Percentiles rank a stretch among this genome's conserved stretches.
Evolutionary conservation across 345 rosid species (phyloP).

Genomic region (Populus tremula): DNA sequence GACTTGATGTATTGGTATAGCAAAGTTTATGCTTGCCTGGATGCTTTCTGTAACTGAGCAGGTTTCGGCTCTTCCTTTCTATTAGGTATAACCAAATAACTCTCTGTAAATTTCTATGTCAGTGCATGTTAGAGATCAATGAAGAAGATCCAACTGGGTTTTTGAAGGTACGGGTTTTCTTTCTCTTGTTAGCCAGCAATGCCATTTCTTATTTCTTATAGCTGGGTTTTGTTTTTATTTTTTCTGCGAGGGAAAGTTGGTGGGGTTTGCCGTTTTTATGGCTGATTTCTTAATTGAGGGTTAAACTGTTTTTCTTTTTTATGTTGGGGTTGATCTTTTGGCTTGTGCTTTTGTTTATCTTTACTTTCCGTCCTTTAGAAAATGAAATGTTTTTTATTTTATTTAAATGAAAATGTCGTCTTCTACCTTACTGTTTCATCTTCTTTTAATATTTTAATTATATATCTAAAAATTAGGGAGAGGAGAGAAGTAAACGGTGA

Average conservation of each 20-base stretch:
- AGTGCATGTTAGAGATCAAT: constrained; percentile 18
- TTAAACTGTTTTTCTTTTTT: not conserved
- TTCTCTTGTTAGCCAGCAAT: not conserved
- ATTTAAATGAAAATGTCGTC: constrained; percentile 15
- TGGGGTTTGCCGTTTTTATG: not conserved
- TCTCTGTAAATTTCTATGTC: not conserved
- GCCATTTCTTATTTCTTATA: constrained; percentile 9
- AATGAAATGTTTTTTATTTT: not conserved
- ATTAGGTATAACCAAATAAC: too few relatives aligned
- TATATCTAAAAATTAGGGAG: constrained; percentile 6
- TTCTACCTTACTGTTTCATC: constrained; percentile 21
- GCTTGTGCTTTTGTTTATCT: not conserved
- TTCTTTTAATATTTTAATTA: not conserved
- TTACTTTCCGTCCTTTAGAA: not conserved
- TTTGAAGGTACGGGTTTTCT: constrained; percentile 36
- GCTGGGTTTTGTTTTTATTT: not conserved
- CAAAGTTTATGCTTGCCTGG: not conserved
- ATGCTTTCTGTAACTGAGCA: constrained; percentile 4
- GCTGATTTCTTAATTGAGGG: constrained; percentile 13
- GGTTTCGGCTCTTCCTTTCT: not conserved
- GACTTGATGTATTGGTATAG: not conserved
- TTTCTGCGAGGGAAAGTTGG: not conserved
- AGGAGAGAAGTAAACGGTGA: not conserved
- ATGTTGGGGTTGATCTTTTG: constrained; percentile 8
- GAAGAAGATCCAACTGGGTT: constrained; percentile 41